Evolutionary conservation across 1,284 basidiomycete genomes (phyloP).

Genomic region (Fomitopsis betulina): DNA sequence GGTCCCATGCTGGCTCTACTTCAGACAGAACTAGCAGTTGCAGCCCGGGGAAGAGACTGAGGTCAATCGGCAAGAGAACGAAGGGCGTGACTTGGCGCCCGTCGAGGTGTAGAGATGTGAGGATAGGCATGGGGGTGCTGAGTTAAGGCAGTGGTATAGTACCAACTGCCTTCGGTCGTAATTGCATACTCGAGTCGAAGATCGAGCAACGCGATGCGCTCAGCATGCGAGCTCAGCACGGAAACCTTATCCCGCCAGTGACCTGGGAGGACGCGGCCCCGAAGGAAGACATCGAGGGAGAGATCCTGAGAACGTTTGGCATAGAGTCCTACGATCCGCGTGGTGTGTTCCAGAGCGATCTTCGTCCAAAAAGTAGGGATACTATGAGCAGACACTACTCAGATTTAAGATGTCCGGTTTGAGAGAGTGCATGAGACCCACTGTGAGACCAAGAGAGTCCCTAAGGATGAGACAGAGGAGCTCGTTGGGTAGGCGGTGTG

Average conservation of each 20-base stretch:
- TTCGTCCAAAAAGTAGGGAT: background rate
- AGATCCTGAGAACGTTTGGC: background rate
- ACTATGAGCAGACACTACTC: background rate
- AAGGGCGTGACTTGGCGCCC: background rate
- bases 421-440: too few relatives aligned
- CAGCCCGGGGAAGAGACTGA: background rate
- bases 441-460: background rate
- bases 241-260: background rate
- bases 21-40: background rate
- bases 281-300: background rate
- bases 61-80: background rate
- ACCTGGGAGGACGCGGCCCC: too few relatives aligned
- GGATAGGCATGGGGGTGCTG: background rate
- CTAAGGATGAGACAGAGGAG: background rate
- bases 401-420: background rate
- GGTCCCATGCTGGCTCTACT: slow-evolving; percentile 16
- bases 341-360: background rate
- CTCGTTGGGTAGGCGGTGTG: background rate
- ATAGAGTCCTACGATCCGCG: background rate
- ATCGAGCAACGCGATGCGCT: background rate
- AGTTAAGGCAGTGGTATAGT: too few relatives aligned
- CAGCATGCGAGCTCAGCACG: background rate
- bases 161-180: background rate
- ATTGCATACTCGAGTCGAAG: background rate
- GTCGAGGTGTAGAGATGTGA: background rate